phyloP scores from a whole-genome alignment of 2,329 filamentous ascomycete species.

The Colletotrichum coccodes region DNA sequence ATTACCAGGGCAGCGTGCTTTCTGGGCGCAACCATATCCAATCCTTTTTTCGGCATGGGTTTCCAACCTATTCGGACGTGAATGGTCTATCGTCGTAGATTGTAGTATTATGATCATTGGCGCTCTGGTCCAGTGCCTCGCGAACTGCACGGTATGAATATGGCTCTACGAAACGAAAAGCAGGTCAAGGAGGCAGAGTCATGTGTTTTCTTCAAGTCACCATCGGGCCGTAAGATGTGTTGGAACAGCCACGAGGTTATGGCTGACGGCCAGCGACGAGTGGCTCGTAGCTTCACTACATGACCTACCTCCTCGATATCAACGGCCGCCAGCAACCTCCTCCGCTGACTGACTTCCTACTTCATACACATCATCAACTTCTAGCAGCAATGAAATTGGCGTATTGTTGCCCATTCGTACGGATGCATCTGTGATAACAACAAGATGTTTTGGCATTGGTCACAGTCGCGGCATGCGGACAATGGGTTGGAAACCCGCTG shows the following conservation, averaged over 20 bases:
- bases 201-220: slow-evolving; percentile 35
- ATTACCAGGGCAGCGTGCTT: slow-evolving; percentile 49
- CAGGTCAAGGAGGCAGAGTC: background rate
- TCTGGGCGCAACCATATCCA: slow-evolving; percentile 49
- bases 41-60: slow-evolving; percentile 46
- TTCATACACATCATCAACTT: too few species aligned
- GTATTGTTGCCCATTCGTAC: too few species aligned
- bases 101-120: slow-evolving; percentile 42
- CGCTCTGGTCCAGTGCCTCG: slow-evolving; percentile 43
- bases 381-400: too few species aligned
- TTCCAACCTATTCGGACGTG: slow-evolving; percentile 52
- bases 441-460: slow-evolving; percentile 37
- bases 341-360: too few species aligned
- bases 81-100: slow-evolving; percentile 47
- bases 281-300: too few species aligned
- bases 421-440: too few species aligned
- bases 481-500: slow-evolving; percentile 43
- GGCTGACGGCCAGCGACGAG: too few species aligned
- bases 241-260: too few species aligned
- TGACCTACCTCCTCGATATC: too few species aligned
- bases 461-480: slow-evolving; percentile 37
- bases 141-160: slow-evolving; percentile 41
- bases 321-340: too few species aligned
- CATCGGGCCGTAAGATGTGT: slow-evolving; percentile 38
- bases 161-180: background rate